Evolutionary conservation across 139 green algal genomes (phyloP), one percentile per base, ranked within the genome.

Genomic region (Haematococcus sp.): DNA sequence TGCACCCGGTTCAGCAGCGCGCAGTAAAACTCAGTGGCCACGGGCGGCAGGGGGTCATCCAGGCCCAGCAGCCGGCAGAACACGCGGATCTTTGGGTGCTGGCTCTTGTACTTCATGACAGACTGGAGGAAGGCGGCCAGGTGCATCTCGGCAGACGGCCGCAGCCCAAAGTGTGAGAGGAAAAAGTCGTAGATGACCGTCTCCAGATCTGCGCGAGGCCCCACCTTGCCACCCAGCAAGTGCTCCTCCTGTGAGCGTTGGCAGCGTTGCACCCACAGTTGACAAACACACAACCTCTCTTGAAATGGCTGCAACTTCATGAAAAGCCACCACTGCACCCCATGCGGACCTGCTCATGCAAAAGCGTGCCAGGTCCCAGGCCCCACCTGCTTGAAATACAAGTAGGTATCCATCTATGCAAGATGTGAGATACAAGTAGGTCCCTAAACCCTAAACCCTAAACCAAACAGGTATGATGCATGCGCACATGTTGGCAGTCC

Each of bases 51-150:
- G 7, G 61, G 61, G 51, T 84, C 79, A 2, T 70, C 63, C 27
- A 81, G 56, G 1, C 79, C 68, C 16, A 84, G 51, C 70, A 84
- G 64, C 11, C 79, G 69, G 4, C 63, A 32, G 20, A 84, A 84
- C 20, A 75, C 70, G 23, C 79, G 79, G 52, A 81, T 78, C 74
- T 84, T 84, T 25, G 79, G 55, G 56, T 84, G 79, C 63, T 81
- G 79, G 7, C 54, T 60, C 52, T 30, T 74, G 68, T 44, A 74
- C 68, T 31, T 54, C 28, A 35, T 25, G 4, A 80, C 73, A 3
- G 78, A 54, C 0, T 31, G 22, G 44, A 85, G 31, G 64, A 85
- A 85, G 34, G 74, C 79, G 1, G 32, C 44, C 31, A 85, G 74
- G 74, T 85, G 74, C 69, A 85, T 35, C 61, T 85, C 79, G 5